Conservation (phyloP, 179 eudicot genomes). For the Amaranthus tricolor region DNA sequence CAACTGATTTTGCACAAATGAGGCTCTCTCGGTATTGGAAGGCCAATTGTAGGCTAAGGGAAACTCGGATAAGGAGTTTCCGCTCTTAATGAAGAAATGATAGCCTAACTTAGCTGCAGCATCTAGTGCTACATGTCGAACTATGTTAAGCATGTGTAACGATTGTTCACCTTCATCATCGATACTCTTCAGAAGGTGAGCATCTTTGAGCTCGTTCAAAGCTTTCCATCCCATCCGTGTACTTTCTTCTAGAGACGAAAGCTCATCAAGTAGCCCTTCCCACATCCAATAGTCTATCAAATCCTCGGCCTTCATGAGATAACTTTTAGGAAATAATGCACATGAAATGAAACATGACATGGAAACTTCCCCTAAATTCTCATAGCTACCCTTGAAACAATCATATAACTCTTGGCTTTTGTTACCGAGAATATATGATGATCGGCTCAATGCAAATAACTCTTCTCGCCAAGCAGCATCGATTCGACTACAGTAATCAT, state of each 20-base stretch:
- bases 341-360: constrained; percentile 38
- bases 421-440: constrained; percentile 20
- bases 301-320: constrained; percentile 31
- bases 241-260: constrained; percentile 28
- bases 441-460: constrained; percentile 10
- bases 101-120: constrained; percentile 25
- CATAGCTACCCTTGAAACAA: constrained; percentile 31
- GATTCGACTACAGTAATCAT: constrained; percentile 25
- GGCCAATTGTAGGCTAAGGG: constrained; percentile 37
- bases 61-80: constrained; percentile 25
- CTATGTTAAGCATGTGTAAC: constrained; percentile 44
- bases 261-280: constrained; percentile 42
- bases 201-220: constrained; percentile 41
- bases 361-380: constrained; percentile 28
- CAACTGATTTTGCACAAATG: constrained; percentile 40
- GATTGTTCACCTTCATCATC: constrained; percentile 18
- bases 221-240: constrained; percentile 34
- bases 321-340: constrained; percentile 41
- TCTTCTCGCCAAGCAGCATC: constrained; percentile 29
- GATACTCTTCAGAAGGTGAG: constrained; percentile 38
- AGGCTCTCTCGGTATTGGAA: constrained; percentile 37
- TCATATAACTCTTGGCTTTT: constrained; percentile 24
- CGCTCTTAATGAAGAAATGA: constrained; percentile 30
- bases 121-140: constrained; percentile 38
- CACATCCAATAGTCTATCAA: constrained; percentile 47